These are phyloP conservation scores for Vitis labrusca DNA, from an alignment of 164 flowering plant species.

Conservation along the genomic window DNA sequence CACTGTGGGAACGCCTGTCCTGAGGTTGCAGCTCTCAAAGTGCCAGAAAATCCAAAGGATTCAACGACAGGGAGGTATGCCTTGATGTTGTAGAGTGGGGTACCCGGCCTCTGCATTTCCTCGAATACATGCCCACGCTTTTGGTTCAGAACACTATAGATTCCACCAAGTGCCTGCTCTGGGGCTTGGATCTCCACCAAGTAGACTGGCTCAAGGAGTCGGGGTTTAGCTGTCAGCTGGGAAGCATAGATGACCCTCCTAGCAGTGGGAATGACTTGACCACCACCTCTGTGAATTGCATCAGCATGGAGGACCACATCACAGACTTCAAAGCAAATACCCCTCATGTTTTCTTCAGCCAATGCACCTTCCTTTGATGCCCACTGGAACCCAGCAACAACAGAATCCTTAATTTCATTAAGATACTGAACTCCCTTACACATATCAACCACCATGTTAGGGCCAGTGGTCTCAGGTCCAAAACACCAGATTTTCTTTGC, in stretches of 20 bases:
- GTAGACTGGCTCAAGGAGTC: constrained; percentile 61
- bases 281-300: constrained; percentile 64
- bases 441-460: constrained; percentile 69
- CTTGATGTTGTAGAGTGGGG: constrained; percentile 60
- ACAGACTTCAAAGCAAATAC: constrained; percentile 54
- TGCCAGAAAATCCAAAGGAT: constrained; percentile 50
- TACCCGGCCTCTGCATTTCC: constrained; percentile 65
- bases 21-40: constrained; percentile 51
- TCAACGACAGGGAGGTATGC: constrained; percentile 57
- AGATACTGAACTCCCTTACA: constrained; percentile 65
- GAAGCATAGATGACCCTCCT: constrained; percentile 56
- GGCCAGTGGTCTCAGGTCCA: constrained; percentile 62
- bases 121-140: constrained; percentile 64
- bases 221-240: constrained; percentile 55
- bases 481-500: constrained; percentile 64
- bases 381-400: constrained; percentile 65
- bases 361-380: constrained; percentile 58
- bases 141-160: constrained; percentile 54
- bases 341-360: constrained; percentile 56
- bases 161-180: constrained; percentile 59
- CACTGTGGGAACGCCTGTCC: constrained; percentile 67
- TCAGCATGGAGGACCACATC: constrained; percentile 61
- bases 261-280: constrained; percentile 55
- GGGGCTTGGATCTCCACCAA: constrained; percentile 61
- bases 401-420: constrained; percentile 63